These are phyloP conservation scores for Trypanosomatidae sp. DNA, from an alignment of 208 protist species.

Conservation along the genomic window DNA sequence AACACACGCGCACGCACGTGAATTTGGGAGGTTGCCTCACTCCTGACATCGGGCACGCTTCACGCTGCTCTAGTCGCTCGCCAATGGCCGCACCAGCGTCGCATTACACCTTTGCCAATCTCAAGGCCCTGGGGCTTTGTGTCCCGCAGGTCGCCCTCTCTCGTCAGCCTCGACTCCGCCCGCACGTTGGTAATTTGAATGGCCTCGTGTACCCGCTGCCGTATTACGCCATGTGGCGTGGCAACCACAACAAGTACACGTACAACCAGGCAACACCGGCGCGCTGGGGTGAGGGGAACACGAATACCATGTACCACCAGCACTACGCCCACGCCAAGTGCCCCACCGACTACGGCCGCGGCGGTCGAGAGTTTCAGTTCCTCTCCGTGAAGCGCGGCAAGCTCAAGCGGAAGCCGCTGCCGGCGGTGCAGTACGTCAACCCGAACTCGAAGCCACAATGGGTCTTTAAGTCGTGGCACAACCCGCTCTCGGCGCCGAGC, in stretches of 20 bases:
- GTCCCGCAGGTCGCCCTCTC: conserved; percentile 77
- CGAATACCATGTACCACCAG: conserved; percentile 81
- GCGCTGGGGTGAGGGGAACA: conserved; percentile 84
- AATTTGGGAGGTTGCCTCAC: background rate
- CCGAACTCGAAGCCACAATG: conserved; percentile 75
- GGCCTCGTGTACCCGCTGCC: conserved; percentile 86
- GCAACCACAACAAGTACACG: conserved; percentile 86
- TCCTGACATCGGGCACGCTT: background rate
- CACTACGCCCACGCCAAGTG: conserved; percentile 91
- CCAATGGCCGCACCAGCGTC: conserved; percentile 40
- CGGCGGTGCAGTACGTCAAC: conserved; percentile 83
- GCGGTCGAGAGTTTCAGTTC: conserved; percentile 81
- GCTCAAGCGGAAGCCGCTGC: conserved; percentile 79
- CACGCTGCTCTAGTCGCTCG: background rate
- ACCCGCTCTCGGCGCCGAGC: conserved; percentile 59
- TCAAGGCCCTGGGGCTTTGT: conserved; percentile 64
- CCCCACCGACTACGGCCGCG: conserved; percentile 87
- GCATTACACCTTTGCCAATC: conserved; percentile 71
- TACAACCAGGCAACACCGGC: conserved; percentile 82
- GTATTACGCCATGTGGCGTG: conserved; percentile 90
- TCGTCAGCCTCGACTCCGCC: conserved; percentile 73
- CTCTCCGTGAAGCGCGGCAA: conserved; percentile 71
- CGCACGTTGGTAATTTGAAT: conserved; percentile 60
- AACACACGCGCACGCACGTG: background rate
- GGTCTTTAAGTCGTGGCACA: conserved; percentile 93